Percentiles rank a stretch among this genome's conserved stretches.
Evolutionary conservation across 1,284 basidiomycete genomes (phyloP).

Genomic region (Sanghuangporus weigelae): DNA sequence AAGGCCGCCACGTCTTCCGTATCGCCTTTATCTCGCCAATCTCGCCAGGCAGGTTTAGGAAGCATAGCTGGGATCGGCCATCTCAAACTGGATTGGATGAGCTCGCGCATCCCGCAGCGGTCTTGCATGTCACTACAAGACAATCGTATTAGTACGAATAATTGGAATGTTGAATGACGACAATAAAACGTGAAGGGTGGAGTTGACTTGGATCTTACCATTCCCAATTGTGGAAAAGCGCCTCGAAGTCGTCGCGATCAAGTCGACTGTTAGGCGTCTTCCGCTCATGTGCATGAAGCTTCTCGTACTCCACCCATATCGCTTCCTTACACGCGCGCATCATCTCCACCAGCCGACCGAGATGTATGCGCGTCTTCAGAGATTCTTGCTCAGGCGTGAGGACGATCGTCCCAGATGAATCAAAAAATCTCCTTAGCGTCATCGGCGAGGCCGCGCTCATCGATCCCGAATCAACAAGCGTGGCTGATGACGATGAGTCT

Average conservation of each 20-base stretch:
- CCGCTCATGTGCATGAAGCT: constrained; percentile 38
- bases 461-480: constrained; percentile 7
- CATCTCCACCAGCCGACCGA: constrained; percentile 49
- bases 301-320: constrained; percentile 59
- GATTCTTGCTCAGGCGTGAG: constrained; percentile 23
- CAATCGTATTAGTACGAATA: neutral
- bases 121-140: constrained; percentile 65
- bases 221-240: constrained; percentile 64
- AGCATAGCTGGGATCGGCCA: constrained; percentile 46
- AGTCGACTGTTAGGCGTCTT: constrained; percentile 23
- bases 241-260: constrained; percentile 54
- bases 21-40: constrained; percentile 39
- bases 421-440: constrained; percentile 9
- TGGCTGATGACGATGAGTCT: constrained; percentile 9
- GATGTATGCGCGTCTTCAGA: constrained; percentile 53
- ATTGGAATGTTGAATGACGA: neutral
- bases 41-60: constrained; percentile 46
- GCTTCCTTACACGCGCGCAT: constrained; percentile 60
- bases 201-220: constrained; percentile 37
- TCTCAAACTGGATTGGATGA: constrained; percentile 39
- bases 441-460: constrained; percentile 15
- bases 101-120: constrained; percentile 55
- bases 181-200: neutral
- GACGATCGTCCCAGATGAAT: constrained; percentile 16
- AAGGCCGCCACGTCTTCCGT: constrained; percentile 20